phyloP scores from a whole-genome alignment of 352 stramenopile species.

The Pythium graminicola region DNA sequence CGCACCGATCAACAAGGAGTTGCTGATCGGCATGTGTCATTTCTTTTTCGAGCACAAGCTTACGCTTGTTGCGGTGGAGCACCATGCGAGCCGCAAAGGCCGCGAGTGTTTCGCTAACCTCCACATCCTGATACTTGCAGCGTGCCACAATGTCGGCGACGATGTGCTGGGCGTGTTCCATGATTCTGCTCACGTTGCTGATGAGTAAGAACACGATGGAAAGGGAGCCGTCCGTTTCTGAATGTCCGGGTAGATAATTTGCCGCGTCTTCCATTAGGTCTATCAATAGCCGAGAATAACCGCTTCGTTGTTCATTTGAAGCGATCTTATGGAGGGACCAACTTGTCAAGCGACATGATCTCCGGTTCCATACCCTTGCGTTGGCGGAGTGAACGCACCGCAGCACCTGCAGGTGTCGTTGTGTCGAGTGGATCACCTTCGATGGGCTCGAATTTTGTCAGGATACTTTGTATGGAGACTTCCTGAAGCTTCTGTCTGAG shows the following conservation, averaged over 20 bases:
- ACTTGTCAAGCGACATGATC: background rate
- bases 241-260: no score
- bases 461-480: background rate
- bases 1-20: conserved; percentile 69
- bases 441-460: background rate
- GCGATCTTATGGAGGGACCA: background rate
- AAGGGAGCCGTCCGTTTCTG: no score
- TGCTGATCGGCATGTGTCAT: conserved; percentile 68
- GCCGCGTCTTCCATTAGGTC: background rate
- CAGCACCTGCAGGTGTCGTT: background rate
- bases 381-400: background rate
- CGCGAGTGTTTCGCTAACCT: conserved; percentile 83
- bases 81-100: conserved; percentile 77
- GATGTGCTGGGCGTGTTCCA: conserved; percentile 61
- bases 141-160: conserved; percentile 66
- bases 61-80: conserved; percentile 53
- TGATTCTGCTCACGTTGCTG: conserved; percentile 13
- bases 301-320: no score
- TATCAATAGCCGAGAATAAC: background rate
- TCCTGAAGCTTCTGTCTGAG: background rate
- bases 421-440: conserved; percentile 8
- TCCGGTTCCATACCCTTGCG: background rate
- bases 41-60: conserved; percentile 66
- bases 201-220: no score
- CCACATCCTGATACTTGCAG: conserved; percentile 65